Conservation (phyloP, 108 stramenopile genomes). For the Seminavis robusta region DNA sequence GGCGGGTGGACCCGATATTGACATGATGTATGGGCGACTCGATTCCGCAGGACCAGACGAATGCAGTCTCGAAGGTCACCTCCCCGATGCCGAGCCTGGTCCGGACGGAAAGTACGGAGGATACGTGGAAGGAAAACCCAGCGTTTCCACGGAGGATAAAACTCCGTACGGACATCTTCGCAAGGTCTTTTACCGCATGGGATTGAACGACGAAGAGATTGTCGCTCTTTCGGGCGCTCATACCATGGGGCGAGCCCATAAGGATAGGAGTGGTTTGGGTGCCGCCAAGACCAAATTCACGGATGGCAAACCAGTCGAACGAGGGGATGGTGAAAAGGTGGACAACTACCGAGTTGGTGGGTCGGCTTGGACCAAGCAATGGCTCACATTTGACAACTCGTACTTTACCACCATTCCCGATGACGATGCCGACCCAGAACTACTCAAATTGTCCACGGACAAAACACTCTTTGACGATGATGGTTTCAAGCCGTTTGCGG, state of each 20-base stretch:
- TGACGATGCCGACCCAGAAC: slow-evolving; percentile 53
- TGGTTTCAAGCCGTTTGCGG: slow-evolving; percentile 65
- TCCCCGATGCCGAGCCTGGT: slow-evolving; percentile 82
- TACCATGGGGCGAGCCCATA: slow-evolving; percentile 81
- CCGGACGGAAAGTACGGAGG: slow-evolving; percentile 61
- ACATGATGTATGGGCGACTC: slow-evolving; percentile 77
- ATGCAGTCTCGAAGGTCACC: slow-evolving; percentile 69
- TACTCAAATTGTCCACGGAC: slow-evolving; percentile 80
- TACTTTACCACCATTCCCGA: slow-evolving; percentile 71
- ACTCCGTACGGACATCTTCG: slow-evolving; percentile 72
- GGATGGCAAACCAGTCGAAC: slow-evolving; percentile 77
- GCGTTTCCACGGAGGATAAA: slow-evolving; percentile 47
- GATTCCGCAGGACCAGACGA: slow-evolving; percentile 45
- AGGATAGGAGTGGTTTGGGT: slow-evolving; percentile 71
- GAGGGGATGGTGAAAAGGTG: slow-evolving; percentile 79
- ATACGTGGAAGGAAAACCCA: slow-evolving; percentile 41
- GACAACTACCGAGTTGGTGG: slow-evolving; percentile 90
- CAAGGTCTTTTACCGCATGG: slow-evolving; percentile 94
- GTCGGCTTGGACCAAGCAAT: slow-evolving; percentile 77
- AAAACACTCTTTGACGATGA: slow-evolving; percentile 67
- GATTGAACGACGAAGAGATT: slow-evolving; percentile 90
- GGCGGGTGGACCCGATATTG: slow-evolving; percentile 78
- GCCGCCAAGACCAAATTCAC: slow-evolving; percentile 94
- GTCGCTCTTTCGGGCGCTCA: slow-evolving; percentile 92
- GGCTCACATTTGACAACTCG: slow-evolving; percentile 81